phyloP scores from a whole-genome alignment of 306 rosid species.

The Sesbania bispinosa region DNA sequence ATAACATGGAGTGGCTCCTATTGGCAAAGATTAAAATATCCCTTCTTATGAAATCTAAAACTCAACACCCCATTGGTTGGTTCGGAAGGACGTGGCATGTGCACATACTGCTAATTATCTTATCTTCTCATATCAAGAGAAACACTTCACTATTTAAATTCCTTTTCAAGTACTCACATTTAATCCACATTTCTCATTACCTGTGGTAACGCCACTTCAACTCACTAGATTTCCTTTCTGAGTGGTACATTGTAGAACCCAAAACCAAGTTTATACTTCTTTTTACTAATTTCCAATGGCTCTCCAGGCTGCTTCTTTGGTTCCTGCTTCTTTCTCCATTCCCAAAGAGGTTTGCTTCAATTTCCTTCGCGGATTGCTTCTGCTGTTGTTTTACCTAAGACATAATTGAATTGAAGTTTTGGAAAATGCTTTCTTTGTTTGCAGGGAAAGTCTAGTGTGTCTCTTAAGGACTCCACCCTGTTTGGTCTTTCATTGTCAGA shows the following conservation, averaged over 20 bases:
- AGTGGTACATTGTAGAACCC: not conserved
- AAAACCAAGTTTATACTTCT: not conserved
- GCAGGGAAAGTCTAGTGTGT: constrained; percentile 65
- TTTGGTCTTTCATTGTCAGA: constrained; percentile 83
- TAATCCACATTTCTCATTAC: not conserved
- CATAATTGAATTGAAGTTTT: constrained; percentile 14
- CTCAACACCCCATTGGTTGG: constrained; percentile 29
- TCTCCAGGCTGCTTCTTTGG: constrained; percentile 42
- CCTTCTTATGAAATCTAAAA: constrained; percentile 36
- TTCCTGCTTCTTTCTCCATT: constrained; percentile 46
- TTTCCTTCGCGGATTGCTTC: not conserved
- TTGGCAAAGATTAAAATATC: constrained; percentile 32
- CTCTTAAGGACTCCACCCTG: constrained; percentile 65
- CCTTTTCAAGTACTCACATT: not conserved
- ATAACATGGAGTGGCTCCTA: constrained; percentile 13
- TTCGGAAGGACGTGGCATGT: constrained; percentile 20
- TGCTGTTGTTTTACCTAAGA: not conserved
- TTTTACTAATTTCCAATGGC: constrained; percentile 24
- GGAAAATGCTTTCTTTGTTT: constrained; percentile 13
- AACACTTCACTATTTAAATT: constrained; percentile 21
- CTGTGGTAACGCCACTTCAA: constrained; percentile 8
- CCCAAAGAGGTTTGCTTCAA: constrained; percentile 43
- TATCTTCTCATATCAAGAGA: constrained; percentile 30
- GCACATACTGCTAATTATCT: constrained; percentile 42
- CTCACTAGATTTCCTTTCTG: not conserved